phyloP scores from a whole-genome alignment of 2,329 filamentous ascomycete species.

The Pleurostoma richardsiae region DNA sequence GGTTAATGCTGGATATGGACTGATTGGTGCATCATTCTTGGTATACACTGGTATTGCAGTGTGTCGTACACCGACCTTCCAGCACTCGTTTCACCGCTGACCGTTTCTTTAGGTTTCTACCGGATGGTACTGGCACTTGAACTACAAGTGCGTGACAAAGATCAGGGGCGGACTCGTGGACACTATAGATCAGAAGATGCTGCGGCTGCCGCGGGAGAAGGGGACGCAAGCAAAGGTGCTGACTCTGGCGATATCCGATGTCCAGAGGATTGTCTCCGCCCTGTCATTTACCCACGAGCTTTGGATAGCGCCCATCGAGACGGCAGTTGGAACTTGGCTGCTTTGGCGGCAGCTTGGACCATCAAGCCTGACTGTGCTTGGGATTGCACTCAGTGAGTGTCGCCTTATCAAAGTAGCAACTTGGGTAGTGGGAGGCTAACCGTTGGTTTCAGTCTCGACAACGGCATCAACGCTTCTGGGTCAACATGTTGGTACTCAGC shows the following conservation, averaged over 20 bases:
- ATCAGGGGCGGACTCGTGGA: constrained; percentile 9
- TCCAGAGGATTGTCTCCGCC: constrained; percentile 9
- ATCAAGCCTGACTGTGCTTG: constrained; percentile 9
- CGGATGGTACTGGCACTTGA: constrained; percentile 12
- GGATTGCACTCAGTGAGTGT: neutral
- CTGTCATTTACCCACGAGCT: constrained; percentile 9
- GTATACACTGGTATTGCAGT: constrained; percentile 13
- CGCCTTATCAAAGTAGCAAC: no score
- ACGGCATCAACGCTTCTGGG: no score
- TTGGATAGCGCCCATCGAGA: constrained; percentile 10
- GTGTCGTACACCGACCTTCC: neutral
- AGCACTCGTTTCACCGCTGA: neutral
- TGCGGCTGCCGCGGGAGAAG: constrained; percentile 9
- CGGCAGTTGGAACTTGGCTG: constrained; percentile 9
- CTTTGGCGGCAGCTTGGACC: constrained; percentile 11
- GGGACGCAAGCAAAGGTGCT: constrained; percentile 7
- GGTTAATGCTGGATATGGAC: constrained; percentile 11
- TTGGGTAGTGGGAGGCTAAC: no score
- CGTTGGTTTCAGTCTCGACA: no score
- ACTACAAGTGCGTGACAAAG: constrained; percentile 5
- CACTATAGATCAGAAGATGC: constrained; percentile 10
- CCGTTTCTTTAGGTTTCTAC: constrained; percentile 5
- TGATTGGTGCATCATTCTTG: constrained; percentile 11
- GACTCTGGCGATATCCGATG: constrained; percentile 10
- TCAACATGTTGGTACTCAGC: constrained; percentile 1